Percentiles rank a stretch among this genome's conserved stretches.
Evolutionary conservation across 495 filamentous ascomycete species (phyloP).

Genomic region (Articulospora tetracladia): DNA sequence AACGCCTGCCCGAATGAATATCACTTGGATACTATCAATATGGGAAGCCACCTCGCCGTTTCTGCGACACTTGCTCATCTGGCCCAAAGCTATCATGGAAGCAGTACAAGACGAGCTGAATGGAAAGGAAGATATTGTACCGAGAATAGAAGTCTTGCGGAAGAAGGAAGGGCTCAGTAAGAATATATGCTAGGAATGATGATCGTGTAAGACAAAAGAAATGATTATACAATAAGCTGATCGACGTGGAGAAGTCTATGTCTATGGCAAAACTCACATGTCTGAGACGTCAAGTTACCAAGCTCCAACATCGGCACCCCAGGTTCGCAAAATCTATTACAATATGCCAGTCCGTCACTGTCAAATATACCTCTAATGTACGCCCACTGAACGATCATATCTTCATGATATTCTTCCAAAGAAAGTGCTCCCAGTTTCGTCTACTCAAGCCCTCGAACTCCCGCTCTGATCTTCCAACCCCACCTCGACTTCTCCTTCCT

Average conservation of each 20-base stretch:
- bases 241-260: no score
- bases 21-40: conserved; percentile 9
- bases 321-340: no score
- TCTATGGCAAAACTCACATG: no score
- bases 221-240: no score
- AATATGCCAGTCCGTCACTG: no score
- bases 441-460: not conserved
- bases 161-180: conserved; percentile 1
- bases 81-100: conserved; percentile 15
- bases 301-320: no score
- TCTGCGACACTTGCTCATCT: conserved; percentile 4
- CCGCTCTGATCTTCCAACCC: not conserved
- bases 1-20: not conserved
- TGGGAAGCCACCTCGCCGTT: not conserved
- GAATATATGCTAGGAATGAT: not conserved
- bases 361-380: no score
- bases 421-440: no score
- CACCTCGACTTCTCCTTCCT: not conserved
- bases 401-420: no score
- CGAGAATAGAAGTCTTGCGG: conserved; percentile 1
- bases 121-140: not conserved
- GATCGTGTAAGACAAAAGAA: no score
- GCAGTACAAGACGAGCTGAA: not conserved
- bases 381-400: no score
- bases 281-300: no score